These are phyloP conservation scores for Camelina neglecta DNA, from an alignment of 345 rosid species.

Conservation along the genomic window DNA sequence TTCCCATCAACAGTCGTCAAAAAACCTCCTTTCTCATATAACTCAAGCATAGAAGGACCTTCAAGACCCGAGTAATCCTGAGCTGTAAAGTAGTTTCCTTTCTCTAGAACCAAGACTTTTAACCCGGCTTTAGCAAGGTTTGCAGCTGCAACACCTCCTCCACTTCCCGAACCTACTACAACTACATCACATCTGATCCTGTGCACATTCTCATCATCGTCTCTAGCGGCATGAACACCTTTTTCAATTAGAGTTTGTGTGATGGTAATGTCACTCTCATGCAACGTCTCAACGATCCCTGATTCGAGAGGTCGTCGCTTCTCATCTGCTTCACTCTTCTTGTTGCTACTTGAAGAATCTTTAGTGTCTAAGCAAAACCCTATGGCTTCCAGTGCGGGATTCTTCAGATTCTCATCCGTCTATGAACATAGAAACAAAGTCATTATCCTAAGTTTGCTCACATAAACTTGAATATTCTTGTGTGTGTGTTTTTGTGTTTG, in stretches of 20 bases:
- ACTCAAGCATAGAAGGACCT: conserved; percentile 55
- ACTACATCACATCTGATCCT: conserved; percentile 64
- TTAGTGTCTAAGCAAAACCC: conserved; percentile 56
- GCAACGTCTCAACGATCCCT: conserved; percentile 52
- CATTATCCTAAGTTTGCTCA: neutral
- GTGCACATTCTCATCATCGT: conserved; percentile 26
- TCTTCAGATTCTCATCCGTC: conserved; percentile 56
- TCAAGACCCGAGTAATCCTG: conserved; percentile 56
- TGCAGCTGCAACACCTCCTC: conserved; percentile 74
- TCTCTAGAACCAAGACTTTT: conserved; percentile 64
- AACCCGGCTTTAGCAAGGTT: conserved; percentile 54
- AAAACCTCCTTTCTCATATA: conserved; percentile 54
- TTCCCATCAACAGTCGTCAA: conserved; percentile 46
- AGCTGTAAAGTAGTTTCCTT: conserved; percentile 58
- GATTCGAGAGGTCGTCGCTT: conserved; percentile 47
- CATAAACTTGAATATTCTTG: neutral
- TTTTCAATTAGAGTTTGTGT: conserved; percentile 38
- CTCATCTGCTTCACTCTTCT: conserved; percentile 16
- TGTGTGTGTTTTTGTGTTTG: neutral
- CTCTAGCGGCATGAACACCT: conserved; percentile 52
- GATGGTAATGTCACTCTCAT: conserved; percentile 46
- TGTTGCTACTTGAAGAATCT: conserved; percentile 26
- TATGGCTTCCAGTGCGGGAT: conserved; percentile 70
- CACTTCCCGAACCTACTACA: conserved; percentile 61
- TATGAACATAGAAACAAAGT: conserved; percentile 29